phyloP scores from a whole-genome alignment of 2,329 filamentous ascomycete genomes.

The Scleromitrula shiraiana region DNA sequence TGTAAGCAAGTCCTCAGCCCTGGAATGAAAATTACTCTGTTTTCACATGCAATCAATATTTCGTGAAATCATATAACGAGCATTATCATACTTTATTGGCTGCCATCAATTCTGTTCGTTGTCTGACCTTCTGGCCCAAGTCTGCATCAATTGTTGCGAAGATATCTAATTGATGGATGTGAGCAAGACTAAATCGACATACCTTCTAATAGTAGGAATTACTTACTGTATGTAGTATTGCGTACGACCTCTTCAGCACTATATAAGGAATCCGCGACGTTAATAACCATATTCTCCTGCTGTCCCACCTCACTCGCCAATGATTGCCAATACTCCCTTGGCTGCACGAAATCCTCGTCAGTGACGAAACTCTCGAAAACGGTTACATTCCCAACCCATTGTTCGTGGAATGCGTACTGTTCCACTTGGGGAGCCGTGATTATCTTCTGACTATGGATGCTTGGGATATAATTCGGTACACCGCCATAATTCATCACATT shows the following conservation, averaged over 20 bases:
- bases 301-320: not conserved
- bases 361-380: slow-evolving; percentile 18
- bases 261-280: slow-evolving; percentile 37
- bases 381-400: not conserved
- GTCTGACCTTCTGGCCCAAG: not conserved
- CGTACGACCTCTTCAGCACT: slow-evolving; percentile 31
- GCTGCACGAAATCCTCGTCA: slow-evolving; percentile 34
- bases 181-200: not conserved
- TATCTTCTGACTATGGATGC: not conserved
- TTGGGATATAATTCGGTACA: not conserved
- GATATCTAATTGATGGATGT: not conserved
- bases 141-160: not conserved
- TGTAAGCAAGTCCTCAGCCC: no score
- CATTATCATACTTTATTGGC: not conserved
- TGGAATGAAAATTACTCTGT: not conserved
- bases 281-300: slow-evolving; percentile 18
- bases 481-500: not conserved
- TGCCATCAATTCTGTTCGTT: not conserved
- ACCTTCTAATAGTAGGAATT: not conserved
- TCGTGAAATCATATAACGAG: not conserved
- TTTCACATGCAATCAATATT: not conserved
- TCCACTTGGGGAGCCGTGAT: not conserved
- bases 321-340: slow-evolving; percentile 29
- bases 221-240: not conserved
- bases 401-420: not conserved